phyloP scores from a whole-genome alignment of 139 green algal species.

The Micromonas commoda region DNA sequence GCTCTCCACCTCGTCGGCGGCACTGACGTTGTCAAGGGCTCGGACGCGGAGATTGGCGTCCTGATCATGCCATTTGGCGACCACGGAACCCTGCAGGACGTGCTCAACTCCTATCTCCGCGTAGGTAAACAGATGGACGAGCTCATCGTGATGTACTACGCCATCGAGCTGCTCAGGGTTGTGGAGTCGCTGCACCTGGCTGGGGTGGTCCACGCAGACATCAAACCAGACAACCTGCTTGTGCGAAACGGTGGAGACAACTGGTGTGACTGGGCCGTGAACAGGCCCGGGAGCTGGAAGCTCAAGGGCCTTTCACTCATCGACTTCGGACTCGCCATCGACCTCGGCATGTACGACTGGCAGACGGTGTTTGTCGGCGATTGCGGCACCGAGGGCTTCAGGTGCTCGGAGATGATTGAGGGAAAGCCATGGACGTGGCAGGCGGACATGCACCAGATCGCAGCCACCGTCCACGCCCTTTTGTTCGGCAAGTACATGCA shows the following conservation, averaged over 20 bases:
- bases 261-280: slow-evolving; percentile 31
- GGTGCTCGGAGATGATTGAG: slow-evolving; percentile 44
- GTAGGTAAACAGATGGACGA: slow-evolving; percentile 13
- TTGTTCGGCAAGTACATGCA: slow-evolving; percentile 47
- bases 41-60: neutral
- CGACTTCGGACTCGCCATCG: slow-evolving; percentile 44
- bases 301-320: slow-evolving; percentile 37
- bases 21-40: neutral
- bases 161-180: slow-evolving; percentile 42
- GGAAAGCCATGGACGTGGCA: slow-evolving; percentile 39
- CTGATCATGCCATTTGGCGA: slow-evolving; percentile 22
- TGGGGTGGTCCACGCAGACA: slow-evolving; percentile 40
- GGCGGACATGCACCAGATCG: slow-evolving; percentile 30
- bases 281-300: slow-evolving; percentile 25
- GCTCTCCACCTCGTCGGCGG: slow-evolving; percentile 1
- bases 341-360: slow-evolving; percentile 32
- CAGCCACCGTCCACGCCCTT: slow-evolving; percentile 37
- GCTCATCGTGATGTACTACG: slow-evolving; percentile 41
- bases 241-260: slow-evolving; percentile 35
- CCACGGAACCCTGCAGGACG: slow-evolving; percentile 24
- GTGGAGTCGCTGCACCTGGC: slow-evolving; percentile 35
- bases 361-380: slow-evolving; percentile 36
- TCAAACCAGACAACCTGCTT: slow-evolving; percentile 50
- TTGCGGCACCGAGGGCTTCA: slow-evolving; percentile 35
- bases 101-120: slow-evolving; percentile 20